These are phyloP conservation scores for Trametopsis cervina DNA, from an alignment of 768 basidiomycete genomes.

Conservation along the genomic window DNA sequence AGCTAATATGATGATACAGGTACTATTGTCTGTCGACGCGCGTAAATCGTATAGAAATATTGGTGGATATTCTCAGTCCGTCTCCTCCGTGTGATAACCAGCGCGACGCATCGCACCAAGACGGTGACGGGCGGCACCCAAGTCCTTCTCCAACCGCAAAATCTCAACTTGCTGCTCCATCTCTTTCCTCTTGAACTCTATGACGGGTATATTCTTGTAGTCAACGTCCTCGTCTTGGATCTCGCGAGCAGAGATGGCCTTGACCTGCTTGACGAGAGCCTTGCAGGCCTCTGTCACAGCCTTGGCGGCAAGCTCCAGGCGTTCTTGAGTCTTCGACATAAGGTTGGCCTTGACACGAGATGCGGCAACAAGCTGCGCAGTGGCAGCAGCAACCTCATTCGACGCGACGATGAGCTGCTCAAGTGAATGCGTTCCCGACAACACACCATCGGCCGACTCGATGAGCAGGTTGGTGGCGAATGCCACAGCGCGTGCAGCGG, in stretches of 20 bases:
- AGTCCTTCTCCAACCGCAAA: slow-evolving; percentile 90
- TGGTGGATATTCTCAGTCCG: slow-evolving; percentile 14
- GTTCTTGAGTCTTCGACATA: slow-evolving; percentile 98
- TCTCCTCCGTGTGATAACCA: slow-evolving; percentile 82
- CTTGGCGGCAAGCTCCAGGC: slow-evolving; percentile 92
- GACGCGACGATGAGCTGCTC: slow-evolving; percentile 99
- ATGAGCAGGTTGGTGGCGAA: slow-evolving; percentile 94
- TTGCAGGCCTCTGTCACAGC: slow-evolving; percentile 97
- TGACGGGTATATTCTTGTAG: slow-evolving; percentile 86
- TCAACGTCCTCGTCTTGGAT: slow-evolving; percentile 69
- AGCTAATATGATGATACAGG: slow-evolving; percentile 10
- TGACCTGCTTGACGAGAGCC: slow-evolving; percentile 94
- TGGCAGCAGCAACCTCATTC: slow-evolving; percentile 95
- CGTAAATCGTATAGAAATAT: neutral
- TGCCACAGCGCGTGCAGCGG: slow-evolving; percentile 95
- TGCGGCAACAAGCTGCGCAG: slow-evolving; percentile 96
- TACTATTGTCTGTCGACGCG: slow-evolving; percentile 2
- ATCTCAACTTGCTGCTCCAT: slow-evolving; percentile 99
- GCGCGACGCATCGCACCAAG: slow-evolving; percentile 83
- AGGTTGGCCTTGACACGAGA: slow-evolving; percentile 97
- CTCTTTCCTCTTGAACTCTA: slow-evolving; percentile 96
- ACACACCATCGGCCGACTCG: slow-evolving; percentile 95
- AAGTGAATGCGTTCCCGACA: slow-evolving; percentile 92
- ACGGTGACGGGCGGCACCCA: slow-evolving; percentile 78
- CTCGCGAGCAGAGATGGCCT: slow-evolving; percentile 85